These are phyloP conservation scores for Podospora didyma DNA, from an alignment of 495 filamentous ascomycete species.

Conservation along the genomic window DNA sequence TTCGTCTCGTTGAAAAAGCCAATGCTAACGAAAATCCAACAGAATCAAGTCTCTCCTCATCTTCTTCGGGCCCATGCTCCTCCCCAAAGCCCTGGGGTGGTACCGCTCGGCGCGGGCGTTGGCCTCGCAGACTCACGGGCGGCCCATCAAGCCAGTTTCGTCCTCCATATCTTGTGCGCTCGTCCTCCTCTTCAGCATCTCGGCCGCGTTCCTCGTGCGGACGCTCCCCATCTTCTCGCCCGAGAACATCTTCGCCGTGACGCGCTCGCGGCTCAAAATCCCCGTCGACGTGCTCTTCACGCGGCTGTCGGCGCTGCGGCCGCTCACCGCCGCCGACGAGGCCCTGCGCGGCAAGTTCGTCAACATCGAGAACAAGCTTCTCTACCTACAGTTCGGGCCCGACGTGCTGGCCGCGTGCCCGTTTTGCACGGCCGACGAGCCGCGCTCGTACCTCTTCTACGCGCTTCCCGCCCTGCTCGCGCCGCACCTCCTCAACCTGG, in stretches of 20 bases:
- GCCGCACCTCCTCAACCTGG: slow-evolving; percentile 75
- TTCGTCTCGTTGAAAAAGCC: no score
- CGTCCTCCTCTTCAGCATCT: slow-evolving; percentile 54
- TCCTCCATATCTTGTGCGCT: slow-evolving; percentile 46
- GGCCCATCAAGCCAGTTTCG: slow-evolving; percentile 52
- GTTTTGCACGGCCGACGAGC: slow-evolving; percentile 76
- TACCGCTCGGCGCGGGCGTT: slow-evolving; percentile 57
- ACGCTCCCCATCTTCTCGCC: slow-evolving; percentile 68
- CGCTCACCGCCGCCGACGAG: slow-evolving; percentile 59
- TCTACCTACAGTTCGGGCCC: slow-evolving; percentile 82
- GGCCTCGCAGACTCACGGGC: slow-evolving; percentile 48
- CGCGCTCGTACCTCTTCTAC: slow-evolving; percentile 72
- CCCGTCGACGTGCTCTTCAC: slow-evolving; percentile 80
- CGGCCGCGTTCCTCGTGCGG: slow-evolving; percentile 53
- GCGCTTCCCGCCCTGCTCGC: slow-evolving; percentile 67
- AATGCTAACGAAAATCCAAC: slow-evolving; percentile 6
- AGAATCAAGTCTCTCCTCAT: slow-evolving; percentile 76
- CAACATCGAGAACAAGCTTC: slow-evolving; percentile 64
- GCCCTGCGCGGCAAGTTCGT: slow-evolving; percentile 62
- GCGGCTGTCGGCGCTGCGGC: slow-evolving; percentile 63
- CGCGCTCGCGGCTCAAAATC: slow-evolving; percentile 78
- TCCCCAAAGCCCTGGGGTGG: slow-evolving; percentile 67
- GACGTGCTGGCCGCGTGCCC: slow-evolving; percentile 65
- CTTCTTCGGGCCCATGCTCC: slow-evolving; percentile 79
- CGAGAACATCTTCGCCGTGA: slow-evolving; percentile 75